These are phyloP conservation scores for Hamamelis virginiana DNA, from an alignment of 164 flowering plant species.

Conservation along the genomic window DNA sequence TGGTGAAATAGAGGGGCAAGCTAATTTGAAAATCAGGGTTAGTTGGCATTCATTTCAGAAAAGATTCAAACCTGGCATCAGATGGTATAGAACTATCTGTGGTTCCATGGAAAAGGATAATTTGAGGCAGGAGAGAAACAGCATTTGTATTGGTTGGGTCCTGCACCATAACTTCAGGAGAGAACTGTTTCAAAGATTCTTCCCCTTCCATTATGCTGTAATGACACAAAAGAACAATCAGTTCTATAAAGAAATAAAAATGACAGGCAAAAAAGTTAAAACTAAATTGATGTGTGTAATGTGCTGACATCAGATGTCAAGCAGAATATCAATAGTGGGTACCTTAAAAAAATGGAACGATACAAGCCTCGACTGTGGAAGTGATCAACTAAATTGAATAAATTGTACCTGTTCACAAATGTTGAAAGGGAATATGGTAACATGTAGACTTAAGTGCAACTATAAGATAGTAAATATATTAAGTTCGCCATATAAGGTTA, in stretches of 20 bases:
- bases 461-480: not conserved
- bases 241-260: not conserved
- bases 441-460: not conserved
- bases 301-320: not conserved
- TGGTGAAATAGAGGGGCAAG: not conserved
- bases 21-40: not conserved
- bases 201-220: slow-evolving; percentile 97
- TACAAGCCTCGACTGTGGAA: slow-evolving; percentile 77
- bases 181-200: slow-evolving; percentile 53
- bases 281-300: not conserved
- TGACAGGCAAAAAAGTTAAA: not conserved
- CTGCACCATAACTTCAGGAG: slow-evolving; percentile 74
- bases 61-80: slow-evolving; percentile 62
- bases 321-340: not conserved
- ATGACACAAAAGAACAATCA: slow-evolving; percentile 9
- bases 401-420: slow-evolving; percentile 64
- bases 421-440: slow-evolving; percentile 1
- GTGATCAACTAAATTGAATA: slow-evolving; percentile 73
- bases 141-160: slow-evolving; percentile 49
- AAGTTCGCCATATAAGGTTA: too few relatives aligned
- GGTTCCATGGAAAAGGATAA: slow-evolving; percentile 84
- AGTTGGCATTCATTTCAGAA: slow-evolving; percentile 2
- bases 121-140: slow-evolving; percentile 61
- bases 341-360: slow-evolving; percentile 85
- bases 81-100: slow-evolving; percentile 82